These are phyloP conservation scores for Gossypium arboreum DNA, from an alignment of 345 rosid genomes.

Conservation along the genomic window DNA sequence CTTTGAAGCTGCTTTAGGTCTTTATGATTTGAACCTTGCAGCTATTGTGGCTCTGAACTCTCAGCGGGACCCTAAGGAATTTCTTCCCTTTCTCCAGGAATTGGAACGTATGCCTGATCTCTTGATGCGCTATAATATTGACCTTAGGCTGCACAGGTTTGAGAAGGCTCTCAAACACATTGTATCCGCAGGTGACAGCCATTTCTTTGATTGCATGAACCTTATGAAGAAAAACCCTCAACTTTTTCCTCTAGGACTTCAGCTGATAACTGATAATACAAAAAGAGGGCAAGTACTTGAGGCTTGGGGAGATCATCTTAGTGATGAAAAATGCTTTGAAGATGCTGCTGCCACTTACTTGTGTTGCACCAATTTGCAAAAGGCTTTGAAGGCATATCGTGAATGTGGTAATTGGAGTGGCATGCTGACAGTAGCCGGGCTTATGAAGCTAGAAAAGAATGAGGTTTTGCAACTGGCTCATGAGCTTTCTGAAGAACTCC, in stretches of 20 bases:
- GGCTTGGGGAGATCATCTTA: conserved; percentile 92
- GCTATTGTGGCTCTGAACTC: conserved; percentile 98
- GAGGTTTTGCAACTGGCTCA: conserved; percentile 70
- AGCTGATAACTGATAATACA: conserved; percentile 56
- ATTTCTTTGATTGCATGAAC: conserved; percentile 63
- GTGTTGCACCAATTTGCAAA: conserved; percentile 67
- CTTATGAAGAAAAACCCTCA: conserved; percentile 78
- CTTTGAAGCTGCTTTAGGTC: conserved; percentile 92
- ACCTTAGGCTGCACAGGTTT: conserved; percentile 67
- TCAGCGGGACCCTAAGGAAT: conserved; percentile 93
- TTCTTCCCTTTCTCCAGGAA: conserved; percentile 91
- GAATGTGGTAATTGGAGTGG: conserved; percentile 89
- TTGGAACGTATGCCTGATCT: conserved; percentile 61
- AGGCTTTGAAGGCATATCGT: conserved; percentile 86
- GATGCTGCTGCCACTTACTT: conserved; percentile 85
- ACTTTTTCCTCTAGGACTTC: conserved; percentile 73
- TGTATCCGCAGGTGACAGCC: conserved; percentile 71
- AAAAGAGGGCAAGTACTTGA: conserved; percentile 65
- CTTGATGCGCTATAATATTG: conserved; percentile 78
- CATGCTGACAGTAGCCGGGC: conserved; percentile 79
- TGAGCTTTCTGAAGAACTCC: conserved; percentile 90
- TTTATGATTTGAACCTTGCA: conserved; percentile 91
- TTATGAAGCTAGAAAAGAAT: conserved; percentile 61
- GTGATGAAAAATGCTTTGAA: conserved; percentile 66
- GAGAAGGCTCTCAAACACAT: conserved; percentile 89